Conservation (phyloP, 306 rosid genomes). For the Chamaecrista fasciculata region DNA sequence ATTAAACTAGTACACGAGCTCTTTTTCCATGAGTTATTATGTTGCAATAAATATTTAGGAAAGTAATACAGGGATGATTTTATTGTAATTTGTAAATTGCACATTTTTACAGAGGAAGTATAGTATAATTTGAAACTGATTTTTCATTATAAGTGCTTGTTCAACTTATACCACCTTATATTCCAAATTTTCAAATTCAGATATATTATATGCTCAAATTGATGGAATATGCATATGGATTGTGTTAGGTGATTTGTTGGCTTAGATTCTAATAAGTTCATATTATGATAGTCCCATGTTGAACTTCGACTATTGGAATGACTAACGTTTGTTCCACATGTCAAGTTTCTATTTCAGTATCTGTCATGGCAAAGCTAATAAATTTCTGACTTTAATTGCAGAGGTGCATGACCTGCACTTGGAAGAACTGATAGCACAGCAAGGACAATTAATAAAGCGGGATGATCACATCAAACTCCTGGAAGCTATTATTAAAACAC, state of each 20-base stretch:
- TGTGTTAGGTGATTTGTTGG: not conserved
- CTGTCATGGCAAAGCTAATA: constrained; percentile 3
- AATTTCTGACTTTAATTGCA: constrained; percentile 28
- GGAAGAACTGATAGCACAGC: constrained; percentile 89
- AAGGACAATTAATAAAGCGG: constrained; percentile 75
- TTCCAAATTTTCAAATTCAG: not conserved
- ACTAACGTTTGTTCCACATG: not conserved
- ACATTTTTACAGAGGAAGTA: not conserved
- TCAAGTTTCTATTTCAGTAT: not conserved
- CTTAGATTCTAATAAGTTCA: not conserved
- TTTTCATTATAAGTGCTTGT: not conserved
- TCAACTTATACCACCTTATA: not conserved
- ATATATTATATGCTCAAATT: not conserved
- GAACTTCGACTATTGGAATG: not conserved
- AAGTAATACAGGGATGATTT: not conserved
- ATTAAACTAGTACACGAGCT: not conserved
- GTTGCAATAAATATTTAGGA: not conserved
- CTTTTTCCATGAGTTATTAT: not conserved
- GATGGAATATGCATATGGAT: too few species aligned
- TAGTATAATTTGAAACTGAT: not conserved
- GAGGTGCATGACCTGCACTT: constrained; percentile 91
- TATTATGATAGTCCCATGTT: not conserved
- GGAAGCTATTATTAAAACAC: constrained; percentile 58
- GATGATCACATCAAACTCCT: constrained; percentile 77
- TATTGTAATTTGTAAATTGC: not conserved